A percentile compares a stretch with the other conserved stretches of the same genome.
Conservation (phyloP, 2,329 filamentous ascomycete genomes). For the Apiospora pterosperma region DNA sequence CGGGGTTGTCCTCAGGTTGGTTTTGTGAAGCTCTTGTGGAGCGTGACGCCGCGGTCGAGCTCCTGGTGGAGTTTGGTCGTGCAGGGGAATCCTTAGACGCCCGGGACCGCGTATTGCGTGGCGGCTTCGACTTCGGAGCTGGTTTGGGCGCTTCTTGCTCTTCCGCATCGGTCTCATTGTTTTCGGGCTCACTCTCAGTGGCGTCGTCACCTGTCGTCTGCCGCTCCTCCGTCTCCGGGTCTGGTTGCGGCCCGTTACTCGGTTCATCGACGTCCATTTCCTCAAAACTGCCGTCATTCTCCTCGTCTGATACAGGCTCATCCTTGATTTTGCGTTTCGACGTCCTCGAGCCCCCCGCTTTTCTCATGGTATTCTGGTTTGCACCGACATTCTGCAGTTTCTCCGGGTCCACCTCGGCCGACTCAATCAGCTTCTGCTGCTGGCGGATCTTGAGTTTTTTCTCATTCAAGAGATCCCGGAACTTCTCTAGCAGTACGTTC, state of each 20-base stretch:
- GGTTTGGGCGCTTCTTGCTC: not conserved
- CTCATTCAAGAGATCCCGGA: conserved; percentile 67
- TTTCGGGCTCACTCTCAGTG: conserved; percentile 40
- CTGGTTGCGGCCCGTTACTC: conserved; percentile 21
- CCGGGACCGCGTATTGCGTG: conserved; percentile 1
- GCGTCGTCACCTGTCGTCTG: conserved; percentile 35
- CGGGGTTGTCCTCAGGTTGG: conserved; percentile 3
- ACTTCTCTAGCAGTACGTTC: conserved; percentile 63
- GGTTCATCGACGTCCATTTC: conserved; percentile 47
- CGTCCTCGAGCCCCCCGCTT: conserved; percentile 36
- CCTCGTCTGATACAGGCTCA: conserved; percentile 31
- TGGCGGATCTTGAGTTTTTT: conserved; percentile 79
- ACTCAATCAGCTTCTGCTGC: conserved; percentile 59
- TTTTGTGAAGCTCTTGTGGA: not conserved
- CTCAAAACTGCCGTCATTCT: conserved; percentile 43
- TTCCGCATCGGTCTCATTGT: conserved; percentile 16
- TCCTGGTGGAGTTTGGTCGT: not conserved
- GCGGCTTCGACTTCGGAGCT: conserved; percentile 5
- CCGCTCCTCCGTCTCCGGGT: conserved; percentile 35
- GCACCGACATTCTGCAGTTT: conserved; percentile 28
- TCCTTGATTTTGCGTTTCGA: conserved; percentile 49
- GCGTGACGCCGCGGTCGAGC: not conserved
- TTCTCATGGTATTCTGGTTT: conserved; percentile 17
- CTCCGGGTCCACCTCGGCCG: conserved; percentile 39
- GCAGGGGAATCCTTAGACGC: not conserved